Evolutionary conservation across 768 basidiomycete genomes (phyloP).

Genomic region (Multifurca ochricompacta): DNA sequence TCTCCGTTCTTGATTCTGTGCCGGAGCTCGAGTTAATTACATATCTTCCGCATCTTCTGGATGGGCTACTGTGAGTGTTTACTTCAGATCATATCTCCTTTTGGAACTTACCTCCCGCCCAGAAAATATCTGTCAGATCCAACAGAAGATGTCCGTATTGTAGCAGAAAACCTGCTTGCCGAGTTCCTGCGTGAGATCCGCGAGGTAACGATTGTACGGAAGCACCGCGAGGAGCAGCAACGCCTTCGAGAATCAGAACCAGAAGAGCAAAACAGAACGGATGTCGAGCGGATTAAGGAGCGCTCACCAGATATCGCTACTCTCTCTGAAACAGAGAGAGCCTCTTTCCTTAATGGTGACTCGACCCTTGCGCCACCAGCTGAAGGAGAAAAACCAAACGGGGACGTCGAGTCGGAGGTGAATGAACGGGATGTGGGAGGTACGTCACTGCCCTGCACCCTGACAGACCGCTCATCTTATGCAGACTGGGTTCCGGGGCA

Average conservation of each 20-base stretch:
- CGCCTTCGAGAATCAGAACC: constrained; percentile 9
- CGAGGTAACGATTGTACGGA: constrained; percentile 71
- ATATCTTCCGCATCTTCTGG: constrained; percentile 90
- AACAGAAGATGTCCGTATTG: constrained; percentile 84
- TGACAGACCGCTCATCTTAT: not conserved
- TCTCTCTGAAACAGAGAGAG: constrained; percentile 4
- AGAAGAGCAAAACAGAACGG: constrained; percentile 3
- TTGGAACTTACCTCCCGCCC: constrained; percentile 16
- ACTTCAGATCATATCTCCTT: constrained; percentile 3
- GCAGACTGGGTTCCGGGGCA: constrained; percentile 89
- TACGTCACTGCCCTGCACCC: not conserved
- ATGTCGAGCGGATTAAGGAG: constrained; percentile 7
- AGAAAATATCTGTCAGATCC: constrained; percentile 96
- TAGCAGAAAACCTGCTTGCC: constrained; percentile 81
- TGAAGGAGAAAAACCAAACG: constrained; percentile 19
- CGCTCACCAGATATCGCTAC: not conserved
- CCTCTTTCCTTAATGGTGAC: constrained; percentile 4
- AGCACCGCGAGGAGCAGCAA: constrained; percentile 46
- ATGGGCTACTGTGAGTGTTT: constrained; percentile 72
- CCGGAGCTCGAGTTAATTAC: constrained; percentile 94
- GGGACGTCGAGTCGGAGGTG: constrained; percentile 34
- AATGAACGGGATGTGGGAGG: constrained; percentile 55
- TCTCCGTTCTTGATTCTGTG: constrained; percentile 89
- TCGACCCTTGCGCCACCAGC: constrained; percentile 28
- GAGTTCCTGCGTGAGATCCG: constrained; percentile 89